Base-by-base conservation (phyloP, 768 basidiomycete species). In the Suillus discolor region DNA sequence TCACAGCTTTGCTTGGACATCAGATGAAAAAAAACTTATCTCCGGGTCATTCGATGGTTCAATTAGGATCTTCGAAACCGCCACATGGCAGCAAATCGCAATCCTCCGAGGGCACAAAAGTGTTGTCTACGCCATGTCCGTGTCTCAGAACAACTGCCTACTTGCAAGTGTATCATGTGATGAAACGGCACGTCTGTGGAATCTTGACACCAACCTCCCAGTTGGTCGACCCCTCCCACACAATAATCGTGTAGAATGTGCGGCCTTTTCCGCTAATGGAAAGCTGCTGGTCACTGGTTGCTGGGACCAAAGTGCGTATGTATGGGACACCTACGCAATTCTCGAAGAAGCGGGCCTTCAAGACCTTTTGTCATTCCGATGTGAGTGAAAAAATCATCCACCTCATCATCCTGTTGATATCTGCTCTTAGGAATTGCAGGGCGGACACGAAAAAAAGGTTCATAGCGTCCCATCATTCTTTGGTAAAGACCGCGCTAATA, bases 11-110 rank as follows among this genome's bases (percentile, higher is more conserved):
- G 39, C 57, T 25, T 60, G 57, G 57, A 60, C 39, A 16, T 59
- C 57, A 23, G 57, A 60, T 60, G 39, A 20, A 60, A 18, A 41
- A 25, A 60, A 60, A 11, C 57, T 60, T 12, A 42, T 60, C 25
- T 60, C 39, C 16, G 57, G 57, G 3, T 28, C 39, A 60, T 25
- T 5, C 4, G 16, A 60, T 42, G 57, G 57, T 25, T 41, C 25
- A 1, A 42, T 60, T 20, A 60, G 39, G 39, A 28, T 60, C 9
- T 60, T 60, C 18, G 38, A 60, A 28, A 59, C 57, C 4, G n/a
- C 34, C 3, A 23, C 38, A 25, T 59, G 57, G 57, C 38, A 59
- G 16, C 23, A 59, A 38, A 18, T 60, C 6, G 39, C 39, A 18
- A 13, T 11, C 6, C 34, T 60, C 6, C 9, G 28, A 20, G 57